Conservation (phyloP, 805 yeast genomes). For the Candida xyloterini region DNA sequence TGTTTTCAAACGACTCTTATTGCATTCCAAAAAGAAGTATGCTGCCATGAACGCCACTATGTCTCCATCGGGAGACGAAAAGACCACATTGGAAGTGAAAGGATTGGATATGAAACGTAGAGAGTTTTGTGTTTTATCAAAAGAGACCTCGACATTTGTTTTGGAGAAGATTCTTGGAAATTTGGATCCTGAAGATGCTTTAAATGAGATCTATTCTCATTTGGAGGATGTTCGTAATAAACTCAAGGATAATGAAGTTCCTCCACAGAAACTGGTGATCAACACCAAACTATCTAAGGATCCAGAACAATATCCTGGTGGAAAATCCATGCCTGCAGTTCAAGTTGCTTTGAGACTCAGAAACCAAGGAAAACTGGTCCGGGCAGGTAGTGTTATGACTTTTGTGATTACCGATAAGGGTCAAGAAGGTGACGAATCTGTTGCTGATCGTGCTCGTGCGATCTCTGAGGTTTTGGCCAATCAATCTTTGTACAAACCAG, state of each 20-base stretch:
- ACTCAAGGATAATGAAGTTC: constrained; percentile 57
- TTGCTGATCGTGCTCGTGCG: constrained; percentile 83
- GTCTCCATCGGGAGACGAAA: constrained; percentile 49
- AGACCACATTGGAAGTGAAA: constrained; percentile 74
- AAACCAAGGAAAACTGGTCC: constrained; percentile 79
- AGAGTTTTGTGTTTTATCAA: constrained; percentile 91
- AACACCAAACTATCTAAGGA: constrained; percentile 89
- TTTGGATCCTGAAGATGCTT: constrained; percentile 71
- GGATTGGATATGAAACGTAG: constrained; percentile 97
- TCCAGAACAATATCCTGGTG: constrained; percentile 80
- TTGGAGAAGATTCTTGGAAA: constrained; percentile 70
- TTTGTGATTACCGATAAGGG: constrained; percentile 65
- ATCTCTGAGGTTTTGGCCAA: constrained; percentile 66
- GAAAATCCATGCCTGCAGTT: constrained; percentile 77
- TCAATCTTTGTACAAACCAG: constrained; percentile 56
- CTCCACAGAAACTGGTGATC: constrained; percentile 69
- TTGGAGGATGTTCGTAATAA: constrained; percentile 57
- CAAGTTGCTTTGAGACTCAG: constrained; percentile 84
- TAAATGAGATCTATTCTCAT: constrained; percentile 67
- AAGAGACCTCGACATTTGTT: constrained; percentile 77
- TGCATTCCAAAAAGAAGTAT: constrained; percentile 96
- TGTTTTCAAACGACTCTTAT: constrained; percentile 75
- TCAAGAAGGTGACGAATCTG: constrained; percentile 34
- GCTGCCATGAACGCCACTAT: constrained; percentile 76
- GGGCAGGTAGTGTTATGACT: constrained; percentile 87